These are phyloP conservation scores for Solanum habrochaites DNA, from an alignment of 257 asterid species.

Conservation along the genomic window DNA sequence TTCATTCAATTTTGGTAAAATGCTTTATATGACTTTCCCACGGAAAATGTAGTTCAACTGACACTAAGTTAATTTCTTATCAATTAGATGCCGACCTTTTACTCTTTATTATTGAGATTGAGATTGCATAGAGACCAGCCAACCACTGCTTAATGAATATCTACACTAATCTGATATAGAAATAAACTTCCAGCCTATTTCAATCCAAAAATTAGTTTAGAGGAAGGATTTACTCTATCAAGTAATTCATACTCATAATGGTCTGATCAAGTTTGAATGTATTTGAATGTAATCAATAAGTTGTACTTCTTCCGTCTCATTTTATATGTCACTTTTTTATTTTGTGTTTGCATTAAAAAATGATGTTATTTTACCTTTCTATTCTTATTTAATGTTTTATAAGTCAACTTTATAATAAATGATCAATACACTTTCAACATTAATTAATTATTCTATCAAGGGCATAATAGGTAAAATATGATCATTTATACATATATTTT, in stretches of 20 bases:
- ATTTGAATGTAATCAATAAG: neutral
- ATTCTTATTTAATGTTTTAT: no score
- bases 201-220: neutral
- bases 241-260: neutral
- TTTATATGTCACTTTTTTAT: no score
- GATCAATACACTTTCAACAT: no score
- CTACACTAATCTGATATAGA: neutral
- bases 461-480: no score
- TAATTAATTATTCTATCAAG: no score
- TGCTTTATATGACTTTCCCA: neutral
- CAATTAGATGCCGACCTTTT: neutral
- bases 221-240: no score
- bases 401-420: no score
- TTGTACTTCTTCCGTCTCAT: neutral
- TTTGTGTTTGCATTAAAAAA: no score
- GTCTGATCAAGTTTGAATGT: neutral
- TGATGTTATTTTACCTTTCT: no score
- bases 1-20: neutral
- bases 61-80: neutral
- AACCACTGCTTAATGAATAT: neutral
- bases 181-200: accelerated
- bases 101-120: neutral
- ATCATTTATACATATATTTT: no score
- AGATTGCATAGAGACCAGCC: neutral
- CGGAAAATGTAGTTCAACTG: neutral